Evolutionary conservation across 2,329 filamentous ascomycete genomes (phyloP), one percentile per base, ranked within the genome.

Genomic region (Cladosporium phlei): DNA sequence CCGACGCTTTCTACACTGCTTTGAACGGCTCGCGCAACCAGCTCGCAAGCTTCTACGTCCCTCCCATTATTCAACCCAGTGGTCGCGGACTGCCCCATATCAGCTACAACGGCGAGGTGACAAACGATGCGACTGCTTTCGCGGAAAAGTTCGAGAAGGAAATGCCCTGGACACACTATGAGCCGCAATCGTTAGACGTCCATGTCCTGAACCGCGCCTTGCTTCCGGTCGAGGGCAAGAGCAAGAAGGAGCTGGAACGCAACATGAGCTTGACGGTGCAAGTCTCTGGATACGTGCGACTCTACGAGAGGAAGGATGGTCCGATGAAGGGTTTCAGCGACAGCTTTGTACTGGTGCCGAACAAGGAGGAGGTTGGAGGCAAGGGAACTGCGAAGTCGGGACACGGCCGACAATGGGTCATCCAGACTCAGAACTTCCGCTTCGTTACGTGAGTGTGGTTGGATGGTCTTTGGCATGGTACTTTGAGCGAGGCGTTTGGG

Each of bases 341-440:
- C 65, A 83, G 78, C 1, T 84, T 95, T 62, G 78, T 94, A 19
- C 72, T 95, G 46, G 85, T 91, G 28, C 88, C 89, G 38, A 69
- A 69, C 51, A 59, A 60, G 48, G 66, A 65, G 44, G 52, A 57
- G 33, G 51, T 55, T 12, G 61, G 58, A 2, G 59, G 51, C 8
- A 60, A 57, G 45, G 59, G 60, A 3, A 61, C 57, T 21, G 59
- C 53, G 1, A 60, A 59, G 53, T 54, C 52, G 32, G 66, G 59
- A 24, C 50, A 60, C 46, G 62, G 58, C 11, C 57, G 59, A 52
- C 59, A 57, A 29, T 71, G 67, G 66, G 50, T 70, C 46, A 65
- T 70, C 40, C 66, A 69, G 55, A 67, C 55, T 35, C 68, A 70
- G 58, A 68, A 65, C 48, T 69, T 71, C 45, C 57, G 68, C 37